phyloP scores from a whole-genome alignment of 2,329 filamentous ascomycete genomes.

The Colletotrichum destructivum region DNA sequence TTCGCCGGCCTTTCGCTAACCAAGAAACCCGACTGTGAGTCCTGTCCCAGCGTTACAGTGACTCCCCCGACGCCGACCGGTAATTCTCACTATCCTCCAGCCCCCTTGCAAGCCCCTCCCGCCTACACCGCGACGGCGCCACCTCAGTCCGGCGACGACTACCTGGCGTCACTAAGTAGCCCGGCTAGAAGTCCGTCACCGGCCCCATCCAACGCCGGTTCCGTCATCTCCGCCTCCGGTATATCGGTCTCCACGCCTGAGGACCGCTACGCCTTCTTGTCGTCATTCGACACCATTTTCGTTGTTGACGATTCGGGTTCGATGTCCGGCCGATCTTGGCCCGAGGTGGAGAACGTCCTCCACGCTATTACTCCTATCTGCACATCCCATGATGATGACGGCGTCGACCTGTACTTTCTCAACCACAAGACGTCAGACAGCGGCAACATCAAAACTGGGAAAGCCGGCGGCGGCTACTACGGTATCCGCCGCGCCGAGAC shows the following conservation, averaged over 20 bases:
- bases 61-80: background rate
- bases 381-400: slow-evolving; percentile 83
- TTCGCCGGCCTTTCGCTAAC: slow-evolving; percentile 37
- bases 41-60: background rate
- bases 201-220: slow-evolving; percentile 42
- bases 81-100: slow-evolving; percentile 38
- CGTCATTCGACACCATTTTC: slow-evolving; percentile 88
- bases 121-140: slow-evolving; percentile 49
- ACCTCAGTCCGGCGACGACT: slow-evolving; percentile 22
- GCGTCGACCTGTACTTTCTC: slow-evolving; percentile 92
- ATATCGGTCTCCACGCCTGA: slow-evolving; percentile 63
- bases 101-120: slow-evolving; percentile 52
- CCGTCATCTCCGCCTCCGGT: slow-evolving; percentile 39
- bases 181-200: slow-evolving; percentile 41
- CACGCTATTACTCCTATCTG: slow-evolving; percentile 85
- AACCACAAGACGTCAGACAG: slow-evolving; percentile 71
- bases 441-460: slow-evolving; percentile 50
- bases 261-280: slow-evolving; percentile 83
- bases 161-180: slow-evolving; percentile 22
- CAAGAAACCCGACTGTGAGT: slow-evolving; percentile 43
- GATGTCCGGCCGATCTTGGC: slow-evolving; percentile 86
- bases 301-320: slow-evolving; percentile 93
- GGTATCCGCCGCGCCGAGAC: slow-evolving; percentile 71
- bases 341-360: slow-evolving; percentile 80
- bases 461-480: slow-evolving; percentile 70